Percentiles rank a stretch among this genome's conserved stretches.
phyloP scores from a whole-genome alignment of 2,329 filamentous ascomycete genomes.

The Alternaria dauci region DNA sequence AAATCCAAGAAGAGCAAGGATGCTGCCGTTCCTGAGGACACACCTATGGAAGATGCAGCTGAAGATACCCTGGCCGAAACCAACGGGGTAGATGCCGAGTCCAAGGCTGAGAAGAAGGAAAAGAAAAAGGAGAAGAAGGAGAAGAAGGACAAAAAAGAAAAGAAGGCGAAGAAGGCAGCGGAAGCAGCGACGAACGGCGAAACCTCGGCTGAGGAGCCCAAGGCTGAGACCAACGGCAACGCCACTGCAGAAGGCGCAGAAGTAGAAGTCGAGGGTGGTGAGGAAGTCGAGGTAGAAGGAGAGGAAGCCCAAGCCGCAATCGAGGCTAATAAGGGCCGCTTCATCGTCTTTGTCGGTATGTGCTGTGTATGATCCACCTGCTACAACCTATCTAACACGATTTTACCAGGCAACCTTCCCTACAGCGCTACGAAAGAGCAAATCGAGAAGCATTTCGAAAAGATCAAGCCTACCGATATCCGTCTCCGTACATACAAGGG shows the following conservation, averaged over 20 bases:
- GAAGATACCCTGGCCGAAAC: constrained; percentile 22
- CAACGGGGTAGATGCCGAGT: constrained; percentile 22
- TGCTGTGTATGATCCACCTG: neutral
- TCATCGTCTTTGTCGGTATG: constrained; percentile 80
- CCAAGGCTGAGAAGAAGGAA: constrained; percentile 30
- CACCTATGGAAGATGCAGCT: constrained; percentile 16
- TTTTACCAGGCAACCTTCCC: constrained; percentile 78
- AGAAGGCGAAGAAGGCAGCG: constrained; percentile 38
- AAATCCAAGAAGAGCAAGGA: constrained; percentile 29
- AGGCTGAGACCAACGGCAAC: constrained; percentile 28
- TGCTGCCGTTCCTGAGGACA: constrained; percentile 14
- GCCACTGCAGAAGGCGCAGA: constrained; percentile 24
- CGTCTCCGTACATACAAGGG: constrained; percentile 60
- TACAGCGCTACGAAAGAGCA: constrained; percentile 77
- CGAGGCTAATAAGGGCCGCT: constrained; percentile 60
- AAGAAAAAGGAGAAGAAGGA: constrained; percentile 40
- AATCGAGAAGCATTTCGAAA: constrained; percentile 78
- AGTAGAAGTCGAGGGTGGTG: constrained; percentile 26
- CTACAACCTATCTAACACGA: constrained; percentile 17
- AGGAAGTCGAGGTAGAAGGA: constrained; percentile 27
- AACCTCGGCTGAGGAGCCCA: constrained; percentile 21
- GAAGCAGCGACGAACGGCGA: constrained; percentile 26
- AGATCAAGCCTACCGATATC: constrained; percentile 73
- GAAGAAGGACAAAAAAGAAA: constrained; percentile 39
- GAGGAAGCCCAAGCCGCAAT: constrained; percentile 20